These are phyloP conservation scores for Penicillium crystallinum DNA, from an alignment of 495 filamentous ascomycete genomes.

Conservation along the genomic window DNA sequence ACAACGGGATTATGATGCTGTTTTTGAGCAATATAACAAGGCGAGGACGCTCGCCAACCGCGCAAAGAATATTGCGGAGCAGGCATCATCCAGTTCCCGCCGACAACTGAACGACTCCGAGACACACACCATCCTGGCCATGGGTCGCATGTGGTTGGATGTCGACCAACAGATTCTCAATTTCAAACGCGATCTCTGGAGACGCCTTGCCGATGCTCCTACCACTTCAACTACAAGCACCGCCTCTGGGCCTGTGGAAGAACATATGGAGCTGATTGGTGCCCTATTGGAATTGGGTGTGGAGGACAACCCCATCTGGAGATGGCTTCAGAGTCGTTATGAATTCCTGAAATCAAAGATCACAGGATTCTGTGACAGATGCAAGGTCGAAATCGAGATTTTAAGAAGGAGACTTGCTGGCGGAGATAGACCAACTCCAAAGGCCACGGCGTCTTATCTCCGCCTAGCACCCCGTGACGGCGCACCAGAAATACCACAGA, in stretches of 20 bases:
- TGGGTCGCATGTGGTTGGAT: constrained; percentile 91
- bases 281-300: constrained; percentile 87
- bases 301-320: constrained; percentile 91
- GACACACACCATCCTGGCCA: constrained; percentile 77
- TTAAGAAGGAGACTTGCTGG: constrained; percentile 72
- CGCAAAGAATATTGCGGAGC: constrained; percentile 56
- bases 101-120: constrained; percentile 62
- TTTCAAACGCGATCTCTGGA: constrained; percentile 89
- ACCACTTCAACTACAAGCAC: constrained; percentile 39
- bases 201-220: constrained; percentile 58
- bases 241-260: constrained; percentile 53
- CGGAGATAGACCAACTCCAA: constrained; percentile 61
- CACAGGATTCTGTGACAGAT: constrained; percentile 67
- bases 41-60: constrained; percentile 72
- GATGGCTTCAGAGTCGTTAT: constrained; percentile 85
- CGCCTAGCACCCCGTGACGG: constrained; percentile 61
- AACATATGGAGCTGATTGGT: constrained; percentile 84
- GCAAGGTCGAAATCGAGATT: constrained; percentile 87
- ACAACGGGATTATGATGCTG: constrained; percentile 76
- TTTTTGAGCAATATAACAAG: constrained; percentile 80
- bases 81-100: constrained; percentile 38
- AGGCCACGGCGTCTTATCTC: constrained; percentile 66
- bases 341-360: constrained; percentile 86
- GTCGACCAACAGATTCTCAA: constrained; percentile 74
- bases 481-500: constrained; percentile 46